Percentiles rank a stretch among this genome's conserved stretches.
Evolutionary conservation across 305 asterid genomes (phyloP).

Genomic region (Ruellia speciosa): DNA sequence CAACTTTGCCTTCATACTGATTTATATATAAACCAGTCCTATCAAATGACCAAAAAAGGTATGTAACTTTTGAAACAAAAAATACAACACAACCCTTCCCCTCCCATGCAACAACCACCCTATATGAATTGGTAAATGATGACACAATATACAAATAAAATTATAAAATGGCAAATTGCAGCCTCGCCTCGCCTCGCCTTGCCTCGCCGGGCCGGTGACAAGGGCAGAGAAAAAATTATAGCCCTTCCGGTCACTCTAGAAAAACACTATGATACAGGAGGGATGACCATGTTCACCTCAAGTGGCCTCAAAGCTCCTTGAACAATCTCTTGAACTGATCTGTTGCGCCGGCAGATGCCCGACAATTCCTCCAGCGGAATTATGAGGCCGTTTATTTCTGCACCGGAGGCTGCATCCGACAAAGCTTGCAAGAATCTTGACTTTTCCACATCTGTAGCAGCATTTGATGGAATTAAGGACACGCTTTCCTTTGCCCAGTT

Average conservation of each 20-base stretch:
- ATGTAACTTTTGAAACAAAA: no score
- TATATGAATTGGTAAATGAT: no score
- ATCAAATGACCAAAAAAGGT: no score
- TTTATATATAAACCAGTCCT: no score
- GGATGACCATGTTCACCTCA: constrained; percentile 37
- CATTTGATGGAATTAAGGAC: constrained; percentile 74
- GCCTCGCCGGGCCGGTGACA: constrained; percentile 19
- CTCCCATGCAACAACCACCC: no score
- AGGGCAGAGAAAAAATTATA: constrained; percentile 41
- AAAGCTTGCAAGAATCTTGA: constrained; percentile 61
- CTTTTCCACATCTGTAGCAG: constrained; percentile 58
- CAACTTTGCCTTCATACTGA: no score
- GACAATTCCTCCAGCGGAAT: constrained; percentile 65
- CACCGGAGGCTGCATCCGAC: constrained; percentile 54
- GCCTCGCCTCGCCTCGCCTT: no score
- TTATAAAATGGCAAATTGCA: no score
- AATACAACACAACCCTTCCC: no score
- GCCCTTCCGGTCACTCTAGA: constrained; percentile 38
- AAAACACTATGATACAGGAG: constrained; percentile 38
- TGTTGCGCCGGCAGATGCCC: constrained; percentile 68
- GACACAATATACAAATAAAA: no score
- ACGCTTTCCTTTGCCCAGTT: constrained; percentile 83
- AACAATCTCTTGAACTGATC: constrained; percentile 77
- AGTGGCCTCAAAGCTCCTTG: constrained; percentile 81
- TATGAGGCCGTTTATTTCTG: constrained; percentile 42